phyloP scores from a whole-genome alignment of 1,284 basidiomycete species.

The Tranzscheliella williamsii region DNA sequence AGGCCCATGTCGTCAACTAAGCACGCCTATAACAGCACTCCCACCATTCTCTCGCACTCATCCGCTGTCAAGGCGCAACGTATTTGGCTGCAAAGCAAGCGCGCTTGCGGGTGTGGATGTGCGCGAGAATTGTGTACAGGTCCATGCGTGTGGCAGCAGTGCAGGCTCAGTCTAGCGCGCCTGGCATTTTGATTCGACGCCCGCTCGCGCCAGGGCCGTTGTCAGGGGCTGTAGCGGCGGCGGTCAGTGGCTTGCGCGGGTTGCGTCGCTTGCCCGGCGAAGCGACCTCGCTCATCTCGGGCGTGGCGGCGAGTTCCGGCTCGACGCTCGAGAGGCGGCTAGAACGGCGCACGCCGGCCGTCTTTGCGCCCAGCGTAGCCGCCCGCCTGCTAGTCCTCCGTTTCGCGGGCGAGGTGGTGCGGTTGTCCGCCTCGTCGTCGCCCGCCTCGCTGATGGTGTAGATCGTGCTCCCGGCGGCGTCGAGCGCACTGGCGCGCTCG shows the following conservation, averaged over 20 bases:
- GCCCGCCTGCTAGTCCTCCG: neutral
- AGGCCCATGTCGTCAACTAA: constrained; percentile 28
- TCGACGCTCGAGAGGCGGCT: constrained; percentile 30
- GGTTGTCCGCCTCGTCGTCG: constrained; percentile 3
- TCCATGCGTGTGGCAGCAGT: no score
- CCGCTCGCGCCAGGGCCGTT: no score
- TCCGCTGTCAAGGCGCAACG: no score
- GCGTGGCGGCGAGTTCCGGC: neutral
- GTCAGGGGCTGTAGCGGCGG: no score
- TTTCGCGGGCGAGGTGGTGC: constrained; percentile 1
- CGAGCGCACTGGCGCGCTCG: constrained; percentile 2
- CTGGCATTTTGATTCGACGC: constrained; percentile 22
- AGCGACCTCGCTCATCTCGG: constrained; percentile 4
- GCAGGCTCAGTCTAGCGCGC: constrained; percentile 22
- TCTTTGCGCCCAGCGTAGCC: no score
- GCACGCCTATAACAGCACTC: no score
- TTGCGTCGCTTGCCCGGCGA: constrained; percentile 14
- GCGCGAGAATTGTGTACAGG: no score
- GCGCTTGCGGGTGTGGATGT: no score
- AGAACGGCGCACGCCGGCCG: constrained; percentile 13
- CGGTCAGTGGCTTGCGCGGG: no score
- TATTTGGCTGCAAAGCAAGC: no score
- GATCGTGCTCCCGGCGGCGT: constrained; percentile 21
- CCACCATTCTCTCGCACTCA: no score
- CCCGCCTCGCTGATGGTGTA: constrained; percentile 37